A percentile compares a stretch with the other conserved stretches of the same genome.
These are phyloP conservation scores for Chlorella vulgaris DNA, from an alignment of 139 green algal genomes.

Conservation along the genomic window DNA sequence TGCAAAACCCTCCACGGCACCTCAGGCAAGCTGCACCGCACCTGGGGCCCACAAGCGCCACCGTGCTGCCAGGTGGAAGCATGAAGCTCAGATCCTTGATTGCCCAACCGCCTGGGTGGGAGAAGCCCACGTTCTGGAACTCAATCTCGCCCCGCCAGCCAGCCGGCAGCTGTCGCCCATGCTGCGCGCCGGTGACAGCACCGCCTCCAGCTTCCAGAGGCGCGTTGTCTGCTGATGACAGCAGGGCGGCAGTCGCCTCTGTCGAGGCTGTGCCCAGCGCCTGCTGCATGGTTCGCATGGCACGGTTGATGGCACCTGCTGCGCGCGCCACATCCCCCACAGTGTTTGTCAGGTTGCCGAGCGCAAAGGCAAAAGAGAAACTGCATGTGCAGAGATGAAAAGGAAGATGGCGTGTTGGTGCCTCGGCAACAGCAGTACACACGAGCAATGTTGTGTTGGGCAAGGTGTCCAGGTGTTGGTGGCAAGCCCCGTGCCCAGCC, in stretches of 20 bases:
- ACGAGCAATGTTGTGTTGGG: too few relatives aligned
- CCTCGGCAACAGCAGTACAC: too few relatives aligned
- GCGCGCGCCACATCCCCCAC: conserved; percentile 32
- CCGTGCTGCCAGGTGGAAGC: conserved; percentile 52
- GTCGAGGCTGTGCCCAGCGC: not conserved
- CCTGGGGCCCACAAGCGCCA: conserved; percentile 70
- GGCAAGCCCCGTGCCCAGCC: too few relatives aligned
- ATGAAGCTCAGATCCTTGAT: conserved; percentile 44
- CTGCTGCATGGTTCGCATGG: conserved; percentile 25
- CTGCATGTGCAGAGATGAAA: not conserved
- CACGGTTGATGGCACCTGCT: conserved; percentile 16
- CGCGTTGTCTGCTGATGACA: not conserved
- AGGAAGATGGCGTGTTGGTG: too few relatives aligned
- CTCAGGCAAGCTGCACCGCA: conserved; percentile 1
- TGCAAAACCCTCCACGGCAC: too few relatives aligned
- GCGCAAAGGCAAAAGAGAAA: conserved; percentile 36
- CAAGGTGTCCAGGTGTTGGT: too few relatives aligned
- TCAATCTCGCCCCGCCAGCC: conserved; percentile 27
- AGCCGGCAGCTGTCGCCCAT: not conserved
- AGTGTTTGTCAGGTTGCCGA: conserved; percentile 43
- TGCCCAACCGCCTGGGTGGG: conserved; percentile 33
- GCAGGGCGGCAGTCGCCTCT: not conserved
- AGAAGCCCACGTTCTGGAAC: conserved; percentile 37
- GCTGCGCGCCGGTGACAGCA: not conserved
- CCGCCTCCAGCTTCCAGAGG: not conserved